A percentile compares a stretch with the other conserved stretches of the same genome.
phyloP scores from a whole-genome alignment of 306 rosid species.

The Glycine soja region DNA sequence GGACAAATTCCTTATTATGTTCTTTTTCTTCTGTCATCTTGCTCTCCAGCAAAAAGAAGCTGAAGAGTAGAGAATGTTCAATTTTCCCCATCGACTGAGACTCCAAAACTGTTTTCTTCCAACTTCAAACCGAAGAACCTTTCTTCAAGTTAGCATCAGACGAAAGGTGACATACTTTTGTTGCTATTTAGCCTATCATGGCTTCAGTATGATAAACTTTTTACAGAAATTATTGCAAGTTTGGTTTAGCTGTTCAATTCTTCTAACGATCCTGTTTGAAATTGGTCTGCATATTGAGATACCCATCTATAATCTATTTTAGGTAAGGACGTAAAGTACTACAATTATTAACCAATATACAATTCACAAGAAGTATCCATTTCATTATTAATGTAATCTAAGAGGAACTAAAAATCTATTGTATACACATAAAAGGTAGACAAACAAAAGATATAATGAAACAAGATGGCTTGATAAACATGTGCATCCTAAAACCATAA shows the following conservation, averaged over 20 bases:
- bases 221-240: background rate
- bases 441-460: background rate
- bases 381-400: background rate
- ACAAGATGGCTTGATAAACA: background rate
- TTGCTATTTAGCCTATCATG: background rate
- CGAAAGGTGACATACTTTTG: too few species aligned
- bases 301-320: background rate
- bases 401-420: background rate
- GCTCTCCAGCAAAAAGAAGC: too few species aligned
- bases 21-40: too few species aligned
- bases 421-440: background rate
- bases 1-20: too few species aligned
- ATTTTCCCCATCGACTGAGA: too few species aligned
- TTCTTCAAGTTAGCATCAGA: too few species aligned
- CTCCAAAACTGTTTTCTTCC: too few species aligned
- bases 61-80: too few species aligned
- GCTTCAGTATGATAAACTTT: background rate
- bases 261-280: background rate
- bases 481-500: background rate
- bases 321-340: background rate
- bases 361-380: too few species aligned
- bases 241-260: background rate
- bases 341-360: background rate
- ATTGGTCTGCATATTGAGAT: background rate
- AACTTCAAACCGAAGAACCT: too few species aligned